Evolutionary conservation across 305 asterid genomes (phyloP).

Genomic region (Fraxinus baroniana): DNA sequence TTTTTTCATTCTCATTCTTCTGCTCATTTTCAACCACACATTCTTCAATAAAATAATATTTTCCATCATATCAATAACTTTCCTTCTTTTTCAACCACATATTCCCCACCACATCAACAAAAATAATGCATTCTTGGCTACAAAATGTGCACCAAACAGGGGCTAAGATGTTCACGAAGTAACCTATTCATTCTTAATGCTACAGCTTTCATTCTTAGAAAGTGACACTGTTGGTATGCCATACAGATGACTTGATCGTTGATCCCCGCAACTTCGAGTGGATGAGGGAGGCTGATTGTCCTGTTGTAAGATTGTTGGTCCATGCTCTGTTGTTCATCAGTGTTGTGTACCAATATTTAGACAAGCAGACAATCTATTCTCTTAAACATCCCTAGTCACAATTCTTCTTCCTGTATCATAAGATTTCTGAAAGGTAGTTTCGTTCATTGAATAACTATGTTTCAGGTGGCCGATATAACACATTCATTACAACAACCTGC

Average conservation of each 20-base stretch:
- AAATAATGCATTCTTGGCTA: no score
- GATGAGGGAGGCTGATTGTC: conserved; percentile 92
- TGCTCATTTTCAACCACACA: no score
- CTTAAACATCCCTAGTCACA: neutral
- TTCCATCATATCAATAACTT: no score
- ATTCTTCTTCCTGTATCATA: conserved; percentile 15
- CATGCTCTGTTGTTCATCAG: conserved; percentile 3
- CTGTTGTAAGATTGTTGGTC: conserved; percentile 58
- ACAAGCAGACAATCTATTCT: neutral
- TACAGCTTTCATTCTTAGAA: neutral
- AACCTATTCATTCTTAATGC: neutral
- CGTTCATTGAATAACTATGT: conserved; percentile 10
- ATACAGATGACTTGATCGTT: conserved; percentile 88
- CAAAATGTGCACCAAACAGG: no score
- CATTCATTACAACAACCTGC: conserved; percentile 98
- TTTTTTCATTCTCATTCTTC: no score
- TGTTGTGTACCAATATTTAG: conserved; percentile 18
- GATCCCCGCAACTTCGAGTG: conserved; percentile 98
- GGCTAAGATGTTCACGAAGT: neutral
- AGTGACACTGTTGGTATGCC: conserved; percentile 14
- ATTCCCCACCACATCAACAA: no score
- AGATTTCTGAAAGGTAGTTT: conserved; percentile 10
- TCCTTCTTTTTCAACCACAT: no score
- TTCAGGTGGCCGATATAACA: conserved; percentile 95
- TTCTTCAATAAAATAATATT: no score